Conservation (phyloP, 257 asterid species). For the Mentha longifolia region DNA sequence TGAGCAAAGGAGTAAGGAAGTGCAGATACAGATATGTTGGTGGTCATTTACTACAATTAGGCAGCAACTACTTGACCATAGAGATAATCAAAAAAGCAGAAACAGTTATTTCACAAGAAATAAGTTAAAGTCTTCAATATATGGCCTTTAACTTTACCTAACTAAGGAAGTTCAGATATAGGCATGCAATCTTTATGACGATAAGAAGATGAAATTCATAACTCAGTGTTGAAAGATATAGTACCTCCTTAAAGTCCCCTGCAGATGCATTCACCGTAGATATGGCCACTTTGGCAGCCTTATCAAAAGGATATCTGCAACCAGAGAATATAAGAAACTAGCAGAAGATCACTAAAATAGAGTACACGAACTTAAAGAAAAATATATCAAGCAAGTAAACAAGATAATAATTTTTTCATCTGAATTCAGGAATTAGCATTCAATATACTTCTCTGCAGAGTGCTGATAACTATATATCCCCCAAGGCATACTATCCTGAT, state of each 20-base stretch:
- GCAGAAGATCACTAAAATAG: constrained; percentile 12
- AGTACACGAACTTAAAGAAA: constrained; percentile 8
- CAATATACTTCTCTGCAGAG: neutral
- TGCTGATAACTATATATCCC: neutral
- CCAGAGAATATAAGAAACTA: constrained; percentile 22
- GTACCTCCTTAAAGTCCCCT: constrained; percentile 79
- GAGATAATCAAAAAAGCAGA: neutral
- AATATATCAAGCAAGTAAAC: constrained; percentile 12
- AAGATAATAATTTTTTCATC: constrained; percentile 10
- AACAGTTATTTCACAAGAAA: neutral
- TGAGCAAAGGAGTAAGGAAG: no score
- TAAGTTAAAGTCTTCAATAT: neutral
- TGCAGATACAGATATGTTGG: no score
- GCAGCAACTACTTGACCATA: neutral
- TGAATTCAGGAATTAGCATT: constrained; percentile 16
- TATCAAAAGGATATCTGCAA: constrained; percentile 82
- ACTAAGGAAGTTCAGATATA: constrained; percentile 4
- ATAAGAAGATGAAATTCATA: constrained; percentile 14
- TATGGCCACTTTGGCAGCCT: constrained; percentile 92
- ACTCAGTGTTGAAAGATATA: constrained; percentile 17
- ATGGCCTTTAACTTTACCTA: constrained; percentile 9
- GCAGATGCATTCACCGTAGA: constrained; percentile 71
- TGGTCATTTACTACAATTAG: no score
- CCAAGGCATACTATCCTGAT: neutral
- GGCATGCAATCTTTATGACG: neutral